These are phyloP conservation scores for Phytophthora agathidicida DNA, from an alignment of 352 stramenopile species.

Conservation along the genomic window DNA sequence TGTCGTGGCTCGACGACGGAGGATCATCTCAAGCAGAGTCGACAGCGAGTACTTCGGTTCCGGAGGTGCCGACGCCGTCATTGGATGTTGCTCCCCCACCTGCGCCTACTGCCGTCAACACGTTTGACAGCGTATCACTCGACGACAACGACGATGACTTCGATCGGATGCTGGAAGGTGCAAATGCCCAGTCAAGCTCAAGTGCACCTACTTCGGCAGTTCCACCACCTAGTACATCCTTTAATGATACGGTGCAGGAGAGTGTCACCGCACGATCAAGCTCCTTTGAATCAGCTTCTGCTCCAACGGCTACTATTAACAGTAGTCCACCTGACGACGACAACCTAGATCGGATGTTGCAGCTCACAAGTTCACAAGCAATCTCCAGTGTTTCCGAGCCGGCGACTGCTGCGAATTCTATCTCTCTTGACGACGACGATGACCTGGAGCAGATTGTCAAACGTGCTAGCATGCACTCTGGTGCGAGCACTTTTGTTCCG, in stretches of 20 bases:
- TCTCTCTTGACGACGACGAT: constrained; percentile 33
- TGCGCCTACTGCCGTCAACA: background rate
- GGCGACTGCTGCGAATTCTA: background rate
- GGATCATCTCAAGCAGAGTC: constrained; percentile 15
- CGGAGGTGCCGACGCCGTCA: background rate
- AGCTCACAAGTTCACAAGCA: background rate
- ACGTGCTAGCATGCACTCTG: background rate
- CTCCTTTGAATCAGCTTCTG: background rate
- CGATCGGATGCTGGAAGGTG: constrained; percentile 19
- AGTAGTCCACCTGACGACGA: constrained; percentile 14
- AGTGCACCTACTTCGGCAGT: background rate
- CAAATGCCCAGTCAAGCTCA: constrained; percentile 4
- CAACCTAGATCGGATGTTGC: constrained; percentile 20
- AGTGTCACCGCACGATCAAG: background rate
- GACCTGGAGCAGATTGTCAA: constrained; percentile 29
- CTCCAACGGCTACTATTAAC: background rate
- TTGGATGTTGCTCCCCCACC: constrained; percentile 16
- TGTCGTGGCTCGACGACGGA: constrained; percentile 81
- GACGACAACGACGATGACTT: constrained; percentile 45
- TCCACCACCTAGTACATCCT: background rate
- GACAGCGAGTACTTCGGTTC: background rate
- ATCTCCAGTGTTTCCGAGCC: background rate
- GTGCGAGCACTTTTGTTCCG: constrained; percentile 1
- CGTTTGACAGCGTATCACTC: constrained; percentile 37
- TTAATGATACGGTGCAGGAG: constrained; percentile 6